Conservation (phyloP, 2,329 filamentous ascomycete genomes). For the Xylariaceae sp. region DNA sequence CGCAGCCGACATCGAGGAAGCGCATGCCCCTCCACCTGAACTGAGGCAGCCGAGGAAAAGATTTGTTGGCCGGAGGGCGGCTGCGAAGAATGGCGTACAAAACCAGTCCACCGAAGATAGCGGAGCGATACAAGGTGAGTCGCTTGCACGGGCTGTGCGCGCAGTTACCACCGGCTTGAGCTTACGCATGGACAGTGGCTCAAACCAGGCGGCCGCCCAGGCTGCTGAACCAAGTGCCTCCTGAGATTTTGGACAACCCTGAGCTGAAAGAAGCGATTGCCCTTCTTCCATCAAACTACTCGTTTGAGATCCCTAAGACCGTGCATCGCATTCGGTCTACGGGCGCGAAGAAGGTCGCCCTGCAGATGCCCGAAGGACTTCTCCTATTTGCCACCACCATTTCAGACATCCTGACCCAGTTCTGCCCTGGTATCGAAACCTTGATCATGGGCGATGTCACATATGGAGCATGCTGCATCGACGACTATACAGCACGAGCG, state of each 20-base stretch:
- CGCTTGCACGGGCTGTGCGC: not conserved
- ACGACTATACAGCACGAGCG: constrained; percentile 93
- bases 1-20: constrained; percentile 60
- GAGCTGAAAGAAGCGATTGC: constrained; percentile 84
- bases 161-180: not conserved
- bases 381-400: constrained; percentile 96
- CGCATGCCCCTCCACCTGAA: constrained; percentile 29
- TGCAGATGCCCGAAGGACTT: constrained; percentile 97
- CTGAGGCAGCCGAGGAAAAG: constrained; percentile 79
- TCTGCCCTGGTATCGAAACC: constrained; percentile 87
- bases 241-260: constrained; percentile 78
- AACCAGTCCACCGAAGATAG: constrained; percentile 48
- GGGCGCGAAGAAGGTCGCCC: constrained; percentile 74
- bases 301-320: constrained; percentile 97
- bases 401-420: constrained; percentile 90
- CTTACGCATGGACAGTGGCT: constrained; percentile 49
- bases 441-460: constrained; percentile 99
- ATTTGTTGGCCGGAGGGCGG: constrained; percentile 78
- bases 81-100: constrained; percentile 38
- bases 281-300: constrained; percentile 91
- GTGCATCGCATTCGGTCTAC: constrained; percentile 86
- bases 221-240: constrained; percentile 85
- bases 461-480: constrained; percentile 97
- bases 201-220: constrained; percentile 69
- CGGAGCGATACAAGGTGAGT: constrained; percentile 64